Evolutionary conservation across 2,329 filamentous ascomycete genomes (phyloP).

Genomic region (Colletotrichum spaethianum): DNA sequence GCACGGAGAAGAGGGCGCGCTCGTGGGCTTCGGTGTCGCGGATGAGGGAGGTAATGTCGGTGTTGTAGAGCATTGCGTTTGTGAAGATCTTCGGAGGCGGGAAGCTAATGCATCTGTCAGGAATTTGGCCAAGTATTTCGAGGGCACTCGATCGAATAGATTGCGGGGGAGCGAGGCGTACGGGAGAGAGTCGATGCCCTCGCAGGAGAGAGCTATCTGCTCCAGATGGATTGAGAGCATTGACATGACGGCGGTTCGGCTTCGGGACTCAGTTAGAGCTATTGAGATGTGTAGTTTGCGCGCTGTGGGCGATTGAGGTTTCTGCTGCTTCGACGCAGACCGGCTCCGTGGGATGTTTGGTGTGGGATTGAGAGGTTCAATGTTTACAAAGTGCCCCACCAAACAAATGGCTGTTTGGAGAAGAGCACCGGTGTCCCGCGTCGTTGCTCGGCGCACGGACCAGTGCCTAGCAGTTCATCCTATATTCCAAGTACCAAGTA

Average conservation of each 20-base stretch:
- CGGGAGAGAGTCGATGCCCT: conserved; percentile 82
- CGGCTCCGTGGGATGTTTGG: conserved; percentile 1
- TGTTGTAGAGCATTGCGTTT: conserved; percentile 87
- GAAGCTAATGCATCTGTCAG: conserved; percentile 70
- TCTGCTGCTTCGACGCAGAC: not conserved
- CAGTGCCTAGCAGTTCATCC: not conserved
- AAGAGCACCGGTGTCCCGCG: not conserved
- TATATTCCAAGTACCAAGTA: not conserved
- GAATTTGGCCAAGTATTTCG: not conserved
- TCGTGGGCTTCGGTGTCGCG: conserved; percentile 96
- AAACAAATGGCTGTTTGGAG: conserved; percentile 17
- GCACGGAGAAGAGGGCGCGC: conserved; percentile 93
- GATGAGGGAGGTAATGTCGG: conserved; percentile 95
- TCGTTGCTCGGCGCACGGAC: conserved; percentile 23
- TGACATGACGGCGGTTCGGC: conserved; percentile 65
- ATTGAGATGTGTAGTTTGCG: not conserved
- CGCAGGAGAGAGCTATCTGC: conserved; percentile 82
- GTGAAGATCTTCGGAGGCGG: conserved; percentile 94
- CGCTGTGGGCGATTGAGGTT: not conserved
- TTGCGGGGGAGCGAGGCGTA: conserved; percentile 56
- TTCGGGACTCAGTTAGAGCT: too few species aligned
- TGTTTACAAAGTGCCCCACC: conserved; percentile 40
- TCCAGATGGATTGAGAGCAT: conserved; percentile 80
- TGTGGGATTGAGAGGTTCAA: conserved; percentile 14
- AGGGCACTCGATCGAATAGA: conserved; percentile 20